Percentiles rank a stretch among this genome's conserved stretches.
These are phyloP conservation scores for Pichia sp. DNA, from an alignment of 1,139 yeast genomes.

Conservation along the genomic window DNA sequence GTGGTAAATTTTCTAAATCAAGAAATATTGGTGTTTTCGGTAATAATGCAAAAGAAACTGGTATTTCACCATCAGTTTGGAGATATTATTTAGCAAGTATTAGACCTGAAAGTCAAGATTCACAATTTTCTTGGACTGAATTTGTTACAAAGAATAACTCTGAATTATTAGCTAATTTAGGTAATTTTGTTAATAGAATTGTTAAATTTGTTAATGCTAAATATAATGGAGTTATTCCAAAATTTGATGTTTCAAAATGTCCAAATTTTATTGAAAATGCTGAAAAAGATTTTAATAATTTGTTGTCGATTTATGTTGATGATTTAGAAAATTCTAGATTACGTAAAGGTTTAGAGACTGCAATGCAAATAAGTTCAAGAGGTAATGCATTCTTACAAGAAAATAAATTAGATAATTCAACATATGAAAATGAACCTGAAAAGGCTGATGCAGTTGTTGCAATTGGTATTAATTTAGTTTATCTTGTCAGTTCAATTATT, in stretches of 20 bases:
- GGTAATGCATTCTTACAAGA: constrained; percentile 96
- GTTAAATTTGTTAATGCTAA: constrained; percentile 86
- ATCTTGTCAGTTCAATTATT: constrained; percentile 71
- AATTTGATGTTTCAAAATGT: constrained; percentile 39
- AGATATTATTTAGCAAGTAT: constrained; percentile 89
- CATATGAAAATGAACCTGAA: constrained; percentile 69
- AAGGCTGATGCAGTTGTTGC: constrained; percentile 90
- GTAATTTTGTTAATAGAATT: constrained; percentile 92
- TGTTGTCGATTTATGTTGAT: constrained; percentile 55
- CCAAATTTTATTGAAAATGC: constrained; percentile 45
- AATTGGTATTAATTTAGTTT: constrained; percentile 82
- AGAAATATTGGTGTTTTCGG: constrained; percentile 98
- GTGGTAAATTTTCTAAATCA: constrained; percentile 95
- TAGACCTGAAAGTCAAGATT: constrained; percentile 92
- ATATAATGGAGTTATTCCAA: constrained; percentile 85
- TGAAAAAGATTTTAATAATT: constrained; percentile 48
- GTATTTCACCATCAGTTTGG: constrained; percentile 91
- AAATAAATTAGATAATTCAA: constrained; percentile 84
- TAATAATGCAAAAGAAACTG: constrained; percentile 91
- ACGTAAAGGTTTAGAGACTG: constrained; percentile 83
- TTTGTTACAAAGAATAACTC: constrained; percentile 90
- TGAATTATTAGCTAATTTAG: constrained; percentile 90
- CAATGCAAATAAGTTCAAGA: constrained; percentile 86
- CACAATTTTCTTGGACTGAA: constrained; percentile 96
- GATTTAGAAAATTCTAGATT: constrained; percentile 76